Base-by-base conservation (phyloP, 306 rosid genomes). In the Astragalus membranaceus region DNA sequence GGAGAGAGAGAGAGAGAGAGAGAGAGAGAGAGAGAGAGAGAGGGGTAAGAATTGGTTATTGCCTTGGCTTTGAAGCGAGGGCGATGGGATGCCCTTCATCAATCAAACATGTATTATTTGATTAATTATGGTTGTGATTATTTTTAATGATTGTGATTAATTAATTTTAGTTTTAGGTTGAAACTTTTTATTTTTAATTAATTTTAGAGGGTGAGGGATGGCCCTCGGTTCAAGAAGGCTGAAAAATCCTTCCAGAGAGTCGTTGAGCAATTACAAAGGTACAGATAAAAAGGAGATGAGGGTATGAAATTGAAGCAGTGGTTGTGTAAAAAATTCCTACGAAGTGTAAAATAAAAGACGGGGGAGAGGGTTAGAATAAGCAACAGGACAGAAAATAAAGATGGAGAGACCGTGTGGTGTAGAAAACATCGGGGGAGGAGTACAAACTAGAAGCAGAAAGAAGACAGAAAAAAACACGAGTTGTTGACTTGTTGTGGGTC, bases 41-140 rank as follows among this genome's bases (percentile, higher is more conserved):
- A 76, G 9, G 33, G 59, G 67, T 47, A 10, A 55, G 73, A 74
- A 36, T 29, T 16, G 59, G 56, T 59, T 50, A 73, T 58, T 77
- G 64, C 49, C 73, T 37, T 94, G 96, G 81, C 96, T 90, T 87
- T 67, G 88, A 90, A 90, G 98, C 83, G 97, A 79, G 67, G 67
- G 92, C 74, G 91, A 79, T 63, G 67, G 65, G 41, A 81, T 74
- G 88, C 78, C 83, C 81, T 72, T 72, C 82, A 60, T 84, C 33
- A 4, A 58, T 13, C 77, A 80, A 69, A 75, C 79, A 52, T 55
- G 33, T 43, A 64, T 64, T 44, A 43, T 29, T 5, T 67, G 53
- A 61, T 62, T 50, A 63, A 37, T 50, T 15, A 67, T 63, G 51
- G 14, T 11, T 20, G n/a, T 54, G 3, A 33, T 69, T 17, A 6